Evolutionary conservation across 2,329 filamentous ascomycete genomes (phyloP), one percentile per base, ranked within the genome.

Genomic region (Cytospora schulzeri): DNA sequence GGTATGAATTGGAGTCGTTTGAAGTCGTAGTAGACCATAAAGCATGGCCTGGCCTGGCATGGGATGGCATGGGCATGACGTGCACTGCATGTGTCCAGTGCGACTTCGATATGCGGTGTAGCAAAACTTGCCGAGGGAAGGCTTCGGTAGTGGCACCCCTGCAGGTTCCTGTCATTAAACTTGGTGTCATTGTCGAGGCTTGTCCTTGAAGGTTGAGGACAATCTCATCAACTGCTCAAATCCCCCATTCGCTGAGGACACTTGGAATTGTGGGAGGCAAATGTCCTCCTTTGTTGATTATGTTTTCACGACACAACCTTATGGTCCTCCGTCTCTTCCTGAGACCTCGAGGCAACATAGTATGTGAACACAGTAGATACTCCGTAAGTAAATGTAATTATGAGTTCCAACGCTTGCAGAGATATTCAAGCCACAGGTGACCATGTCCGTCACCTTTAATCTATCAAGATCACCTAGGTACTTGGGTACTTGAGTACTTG

Each of bases 81-180:
- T 53, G 51, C 17, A 33, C 29, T 55, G 53, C 45, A 48, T 19
- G 31, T 35, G 53, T 55, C 29, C 53, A 29, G 29, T 55, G 19
- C 53, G 52, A 62, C 55, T 52, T 52, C 52, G 52, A 50, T 35
- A 56, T 62, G 60, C 52, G 52, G 59, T 62, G 59, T 56, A 62
- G 52, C 60, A 26, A 29, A 29, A 12, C 38, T 50, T 62, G 60
- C 60, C 60, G 60, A 62, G 60, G 60, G 31, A 56, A 50, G 60
- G 60, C 60, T 62, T 56, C 60, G 60, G 60, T 54, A 62, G 60
- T 62, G 60, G 52, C 60, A 62, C 60, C 60, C 55, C 52, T 45
- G 45, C 60, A 62, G 53, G 60, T 54, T 52, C 60, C 60, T 62
- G 60, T 62, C 60, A 62, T 62, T 56, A 56, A 62, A 62, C 60